Evolutionary conservation across 495 filamentous ascomycete species (phyloP).

Genomic region (Coniosporium apollinis): DNA sequence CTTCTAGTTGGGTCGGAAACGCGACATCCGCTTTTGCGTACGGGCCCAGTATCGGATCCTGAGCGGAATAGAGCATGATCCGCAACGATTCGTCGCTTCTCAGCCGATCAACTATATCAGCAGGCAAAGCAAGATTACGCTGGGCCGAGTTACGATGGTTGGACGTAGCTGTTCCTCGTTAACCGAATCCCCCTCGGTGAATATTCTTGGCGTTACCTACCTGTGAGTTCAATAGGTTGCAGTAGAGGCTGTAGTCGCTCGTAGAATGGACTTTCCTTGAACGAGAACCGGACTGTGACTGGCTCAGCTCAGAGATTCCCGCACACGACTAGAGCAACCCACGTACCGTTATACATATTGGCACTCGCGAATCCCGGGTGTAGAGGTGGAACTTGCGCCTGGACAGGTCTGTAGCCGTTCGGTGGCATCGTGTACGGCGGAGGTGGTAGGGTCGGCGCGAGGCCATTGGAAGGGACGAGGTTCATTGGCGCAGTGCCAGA

Average conservation of each 20-base stretch:
- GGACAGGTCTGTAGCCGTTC: too few species aligned
- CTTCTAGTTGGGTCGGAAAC: constrained; percentile 81
- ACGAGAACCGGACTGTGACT: constrained; percentile 7
- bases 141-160: constrained; percentile 39
- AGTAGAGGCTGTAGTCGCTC: constrained; percentile 17
- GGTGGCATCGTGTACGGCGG: too few species aligned
- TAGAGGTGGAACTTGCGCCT: too few species aligned
- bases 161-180: constrained; percentile 14
- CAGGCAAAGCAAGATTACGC: constrained; percentile 32
- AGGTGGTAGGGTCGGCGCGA: too few species aligned
- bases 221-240: constrained; percentile 14
- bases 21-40: constrained; percentile 53
- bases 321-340: too few species aligned
- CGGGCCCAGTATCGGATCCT: constrained; percentile 32
- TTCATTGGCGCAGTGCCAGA: constrained; percentile 1
- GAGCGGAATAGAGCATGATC: constrained; percentile 71
- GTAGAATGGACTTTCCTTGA: constrained; percentile 23
- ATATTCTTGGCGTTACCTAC: constrained; percentile 9
- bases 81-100: constrained; percentile 35
- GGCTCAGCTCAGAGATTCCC: not conserved
- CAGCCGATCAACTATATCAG: constrained; percentile 32
- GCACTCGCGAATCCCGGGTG: too few species aligned
- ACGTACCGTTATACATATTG: too few species aligned
- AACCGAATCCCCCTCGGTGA: constrained; percentile 4
- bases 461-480: too few species aligned